phyloP scores from a whole-genome alignment of 352 stramenopile genomes.

The Aphanomyces invadans region DNA sequence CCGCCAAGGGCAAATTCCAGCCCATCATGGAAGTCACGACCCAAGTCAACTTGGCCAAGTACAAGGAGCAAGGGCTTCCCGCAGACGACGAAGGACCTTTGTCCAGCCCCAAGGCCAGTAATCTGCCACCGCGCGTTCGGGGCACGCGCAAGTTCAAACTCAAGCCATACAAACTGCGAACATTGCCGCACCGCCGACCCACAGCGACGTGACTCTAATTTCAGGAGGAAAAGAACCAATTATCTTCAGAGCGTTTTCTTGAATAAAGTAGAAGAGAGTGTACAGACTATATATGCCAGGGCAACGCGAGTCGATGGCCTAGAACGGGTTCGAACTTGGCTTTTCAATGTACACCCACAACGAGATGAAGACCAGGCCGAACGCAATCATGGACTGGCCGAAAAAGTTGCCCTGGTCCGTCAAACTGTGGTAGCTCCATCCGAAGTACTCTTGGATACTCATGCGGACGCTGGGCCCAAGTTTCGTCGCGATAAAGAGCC shows the following conservation, averaged over 20 bases:
- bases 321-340: conserved; percentile 60
- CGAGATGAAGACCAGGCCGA: conserved; percentile 76
- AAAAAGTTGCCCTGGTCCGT: conserved; percentile 85
- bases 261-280: no score
- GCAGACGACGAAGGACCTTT: no score
- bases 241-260: no score
- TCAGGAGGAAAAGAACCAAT: no score
- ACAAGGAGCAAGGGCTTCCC: no score
- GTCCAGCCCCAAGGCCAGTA: not conserved
- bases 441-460: conserved; percentile 83
- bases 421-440: conserved; percentile 82
- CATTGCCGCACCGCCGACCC: no score
- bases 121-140: not conserved
- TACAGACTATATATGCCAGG: no score
- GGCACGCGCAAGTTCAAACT: no score
- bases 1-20: not conserved
- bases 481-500: conserved; percentile 71
- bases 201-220: no score
- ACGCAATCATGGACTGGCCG: conserved; percentile 66
- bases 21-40: conserved; percentile 5
- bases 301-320: no score
- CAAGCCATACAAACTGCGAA: no score
- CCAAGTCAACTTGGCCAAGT: conserved; percentile 21
- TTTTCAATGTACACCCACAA: conserved; percentile 79
- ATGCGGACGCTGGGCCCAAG: conserved; percentile 72